A percentile compares a stretch with the other conserved stretches of the same genome.
These are phyloP conservation scores for Pseudogymnoascus sp. DNA, from an alignment of 2,329 filamentous ascomycete genomes.

Conservation along the genomic window DNA sequence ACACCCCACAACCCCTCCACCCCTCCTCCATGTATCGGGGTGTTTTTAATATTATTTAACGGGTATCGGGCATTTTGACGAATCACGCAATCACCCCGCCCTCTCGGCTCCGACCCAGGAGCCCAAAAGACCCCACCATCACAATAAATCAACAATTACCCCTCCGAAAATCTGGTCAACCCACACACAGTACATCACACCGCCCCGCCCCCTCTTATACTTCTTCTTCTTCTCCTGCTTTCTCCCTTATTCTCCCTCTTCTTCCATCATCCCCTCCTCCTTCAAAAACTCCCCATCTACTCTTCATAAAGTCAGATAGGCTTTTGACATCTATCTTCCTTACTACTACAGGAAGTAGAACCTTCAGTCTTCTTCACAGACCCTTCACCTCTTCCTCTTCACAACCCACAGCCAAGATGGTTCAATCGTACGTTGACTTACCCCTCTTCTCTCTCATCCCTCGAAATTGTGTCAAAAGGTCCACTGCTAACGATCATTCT, in stretches of 20 bases:
- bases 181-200: slow-evolving; percentile 8
- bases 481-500: slow-evolving; percentile 12
- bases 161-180: not conserved
- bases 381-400: slow-evolving; percentile 5
- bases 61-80: not conserved
- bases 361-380: not conserved
- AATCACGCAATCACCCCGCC: slow-evolving; percentile 4
- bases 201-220: slow-evolving; percentile 13
- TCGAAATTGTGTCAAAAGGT: not conserved
- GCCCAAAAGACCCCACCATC: not conserved
- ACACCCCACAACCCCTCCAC: slow-evolving; percentile 2
- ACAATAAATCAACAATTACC: slow-evolving; percentile 1
- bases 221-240: slow-evolving; percentile 12
- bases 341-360: slow-evolving; percentile 5
- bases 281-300: not conserved
- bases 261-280: slow-evolving; percentile 11
- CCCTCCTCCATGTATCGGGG: not conserved
- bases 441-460: not conserved
- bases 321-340: slow-evolving; percentile 5
- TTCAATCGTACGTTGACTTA: slow-evolving; percentile 46
- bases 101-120: slow-evolving; percentile 6
- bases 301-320: not conserved
- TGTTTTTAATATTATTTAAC: not conserved
- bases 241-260: slow-evolving; percentile 14
- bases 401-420: slow-evolving; percentile 39